Base-by-base conservation (phyloP, 176 grass and related monocot species). In the Rhynchospora breviuscula region DNA sequence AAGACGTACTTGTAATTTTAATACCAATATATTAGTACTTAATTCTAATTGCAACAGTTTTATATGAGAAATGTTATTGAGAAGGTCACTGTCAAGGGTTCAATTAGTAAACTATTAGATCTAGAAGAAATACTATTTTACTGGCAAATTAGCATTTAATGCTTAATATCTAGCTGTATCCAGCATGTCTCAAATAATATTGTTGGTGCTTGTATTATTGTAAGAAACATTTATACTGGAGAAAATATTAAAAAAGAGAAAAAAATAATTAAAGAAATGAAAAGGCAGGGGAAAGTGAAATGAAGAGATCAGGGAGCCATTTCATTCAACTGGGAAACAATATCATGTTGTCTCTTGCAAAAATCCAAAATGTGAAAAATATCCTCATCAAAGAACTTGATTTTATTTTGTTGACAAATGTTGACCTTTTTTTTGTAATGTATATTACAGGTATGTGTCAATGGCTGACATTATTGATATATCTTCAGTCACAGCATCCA, bases 401-500 rank as follows among this genome's bases (percentile, higher is more conserved):
- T 56, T 33, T 14, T 13, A 48, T 10, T 31, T 56, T 52, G 1
- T 33, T 54, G 47, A 56, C 21, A 77, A 57, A 17, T 78, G 18
- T 78, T 78, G 25, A 78, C 23, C 23, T 10, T 57, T 18, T 7
- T 56, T 78, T 15, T 17, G 26, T 29, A 81, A 71, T 66, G 59
- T 67, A 58, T 82, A 8, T 74, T 92, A 79, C 96, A 99, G 96
- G 89, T 99, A 90, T 58, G 78, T 93, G 46, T 91, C 93, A 0
- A 90, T 95, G 87, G 93, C 89, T 11, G 96, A 93, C 80, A 90
- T 95, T 88, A 66, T 95, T 75, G 96, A 99, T 88, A 76, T 99
- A 25, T 93, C 93, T 53, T 78, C 65, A 40, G 40, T 95, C 54
- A 67, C 88, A 73, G 14, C 84, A 68, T 80, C 76, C 72, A 10